These are phyloP conservation scores for Phytophthora fragariae DNA, from an alignment of 352 stramenopile species.

Conservation along the genomic window DNA sequence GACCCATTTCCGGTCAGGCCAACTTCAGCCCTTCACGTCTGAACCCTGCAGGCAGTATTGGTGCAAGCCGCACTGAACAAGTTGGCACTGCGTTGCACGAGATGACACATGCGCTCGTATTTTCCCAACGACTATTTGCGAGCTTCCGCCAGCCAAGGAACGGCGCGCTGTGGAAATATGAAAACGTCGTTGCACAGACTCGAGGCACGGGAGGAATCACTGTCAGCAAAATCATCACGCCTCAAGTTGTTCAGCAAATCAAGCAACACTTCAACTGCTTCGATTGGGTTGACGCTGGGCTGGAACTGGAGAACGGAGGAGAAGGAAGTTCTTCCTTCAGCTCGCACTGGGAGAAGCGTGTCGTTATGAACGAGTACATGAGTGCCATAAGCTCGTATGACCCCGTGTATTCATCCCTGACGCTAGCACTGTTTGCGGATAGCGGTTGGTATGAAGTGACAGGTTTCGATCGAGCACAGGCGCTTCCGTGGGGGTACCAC, in stretches of 20 bases:
- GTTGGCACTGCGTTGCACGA: conserved; percentile 82
- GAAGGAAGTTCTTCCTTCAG: conserved; percentile 66
- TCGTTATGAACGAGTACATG: conserved; percentile 89
- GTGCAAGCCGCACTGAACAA: conserved; percentile 61
- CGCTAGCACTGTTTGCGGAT: conserved; percentile 81
- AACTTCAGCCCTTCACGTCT: conserved; percentile 79
- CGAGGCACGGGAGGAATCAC: conserved; percentile 53
- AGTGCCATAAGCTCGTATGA: conserved; percentile 80
- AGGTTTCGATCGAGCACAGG: conserved; percentile 63
- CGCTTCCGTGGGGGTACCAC: conserved; percentile 75
- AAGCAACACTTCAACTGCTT: conserved; percentile 86
- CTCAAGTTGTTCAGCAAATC: conserved; percentile 63
- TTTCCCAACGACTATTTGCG: conserved; percentile 66
- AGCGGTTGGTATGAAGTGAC: conserved; percentile 82
- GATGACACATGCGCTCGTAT: conserved; percentile 86
- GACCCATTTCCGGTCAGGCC: conserved; percentile 81
- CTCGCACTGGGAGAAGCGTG: conserved; percentile 86
- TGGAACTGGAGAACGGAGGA: conserved; percentile 81
- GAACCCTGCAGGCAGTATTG: conserved; percentile 48
- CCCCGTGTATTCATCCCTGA: conserved; percentile 76
- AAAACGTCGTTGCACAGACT: conserved; percentile 67
- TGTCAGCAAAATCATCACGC: conserved; percentile 82
- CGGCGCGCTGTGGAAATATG: conserved; percentile 61
- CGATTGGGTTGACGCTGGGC: conserved; percentile 63
- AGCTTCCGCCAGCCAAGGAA: conserved; percentile 76